These are phyloP conservation scores for Phytophthora idaei DNA, from an alignment of 352 stramenopile genomes.

Conservation along the genomic window DNA sequence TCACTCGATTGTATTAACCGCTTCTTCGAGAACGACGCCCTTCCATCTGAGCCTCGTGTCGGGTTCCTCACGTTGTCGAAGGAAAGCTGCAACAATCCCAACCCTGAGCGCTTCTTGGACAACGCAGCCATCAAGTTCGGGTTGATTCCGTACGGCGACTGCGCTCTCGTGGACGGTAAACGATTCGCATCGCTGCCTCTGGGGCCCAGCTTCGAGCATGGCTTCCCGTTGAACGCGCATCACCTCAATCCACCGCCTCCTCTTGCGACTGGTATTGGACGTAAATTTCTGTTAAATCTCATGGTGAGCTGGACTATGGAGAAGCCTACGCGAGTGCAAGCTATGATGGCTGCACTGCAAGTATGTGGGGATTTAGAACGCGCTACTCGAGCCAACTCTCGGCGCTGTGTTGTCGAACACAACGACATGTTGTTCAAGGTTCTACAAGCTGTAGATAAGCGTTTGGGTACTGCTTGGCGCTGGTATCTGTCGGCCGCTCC, in stretches of 20 bases:
- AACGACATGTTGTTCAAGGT: conserved; percentile 68
- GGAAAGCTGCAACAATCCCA: conserved; percentile 66
- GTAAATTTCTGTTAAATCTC: conserved; percentile 58
- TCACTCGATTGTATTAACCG: conserved; percentile 35
- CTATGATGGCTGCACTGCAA: conserved; percentile 53
- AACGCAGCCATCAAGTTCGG: conserved; percentile 54
- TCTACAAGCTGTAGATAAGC: conserved; percentile 54
- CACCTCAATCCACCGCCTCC: conserved; percentile 24
- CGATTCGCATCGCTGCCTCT: conserved; percentile 55
- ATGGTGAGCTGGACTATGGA: conserved; percentile 74
- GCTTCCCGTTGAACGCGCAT: conserved; percentile 62
- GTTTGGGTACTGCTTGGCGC: conserved; percentile 46
- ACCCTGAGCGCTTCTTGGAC: conserved; percentile 28
- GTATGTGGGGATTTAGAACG: conserved; percentile 41
- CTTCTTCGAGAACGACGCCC: conserved; percentile 22
- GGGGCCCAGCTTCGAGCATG: conserved; percentile 66
- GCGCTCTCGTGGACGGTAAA: conserved; percentile 55
- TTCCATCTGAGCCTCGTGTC: conserved; percentile 35
- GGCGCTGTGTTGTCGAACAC: conserved; percentile 58
- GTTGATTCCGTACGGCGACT: conserved; percentile 67
- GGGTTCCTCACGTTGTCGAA: conserved; percentile 53
- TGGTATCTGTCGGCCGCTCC: conserved; percentile 58
- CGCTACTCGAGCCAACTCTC: conserved; percentile 24
- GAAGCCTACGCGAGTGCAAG: conserved; percentile 67
- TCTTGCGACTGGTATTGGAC: conserved; percentile 22